A percentile compares a stretch with the other conserved stretches of the same genome.
Evolutionary conservation across 768 basidiomycete species (phyloP).

Genomic region (Hydnum rufescens): DNA sequence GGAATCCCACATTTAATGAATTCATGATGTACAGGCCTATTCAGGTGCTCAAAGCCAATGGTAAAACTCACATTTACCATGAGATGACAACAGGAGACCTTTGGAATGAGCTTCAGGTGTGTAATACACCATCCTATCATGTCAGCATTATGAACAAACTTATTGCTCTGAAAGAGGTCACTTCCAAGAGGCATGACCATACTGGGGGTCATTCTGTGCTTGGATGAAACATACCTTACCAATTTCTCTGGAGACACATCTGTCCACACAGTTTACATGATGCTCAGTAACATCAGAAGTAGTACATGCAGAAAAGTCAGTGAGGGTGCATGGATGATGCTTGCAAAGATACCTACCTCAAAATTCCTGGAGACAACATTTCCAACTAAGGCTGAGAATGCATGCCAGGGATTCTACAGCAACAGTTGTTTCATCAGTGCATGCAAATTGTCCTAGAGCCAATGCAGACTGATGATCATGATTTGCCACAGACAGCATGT

Average conservation of each 20-base stretch:
- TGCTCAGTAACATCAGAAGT: slow-evolving; percentile 26
- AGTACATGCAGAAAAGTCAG: slow-evolving; percentile 21
- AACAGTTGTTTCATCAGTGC: slow-evolving; percentile 22
- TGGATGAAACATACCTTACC: slow-evolving; percentile 26
- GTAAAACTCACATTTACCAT: no score
- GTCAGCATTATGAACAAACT: no score
- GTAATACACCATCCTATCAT: no score
- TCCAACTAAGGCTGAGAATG: slow-evolving; percentile 10
- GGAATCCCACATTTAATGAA: neutral
- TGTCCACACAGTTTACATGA: slow-evolving; percentile 27
- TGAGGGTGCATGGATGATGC: slow-evolving; percentile 17
- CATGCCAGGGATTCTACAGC: slow-evolving; percentile 21
- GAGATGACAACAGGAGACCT: neutral
- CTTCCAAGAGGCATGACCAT: slow-evolving; percentile 19
- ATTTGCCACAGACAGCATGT: slow-evolving; percentile 14
- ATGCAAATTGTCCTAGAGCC: slow-evolving; percentile 20
- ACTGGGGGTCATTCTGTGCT: slow-evolving; percentile 26
- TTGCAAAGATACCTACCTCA: slow-evolving; percentile 23
- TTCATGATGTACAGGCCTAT: neutral
- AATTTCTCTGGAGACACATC: no score
- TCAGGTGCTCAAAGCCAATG: no score
- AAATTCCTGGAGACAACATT: neutral
- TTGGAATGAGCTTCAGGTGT: neutral
- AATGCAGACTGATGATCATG: slow-evolving; percentile 17
- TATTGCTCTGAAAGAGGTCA: no score